Evolutionary conservation across 441 rosid species (phyloP).

Genomic region (Cnidoscolus chayamansa): DNA sequence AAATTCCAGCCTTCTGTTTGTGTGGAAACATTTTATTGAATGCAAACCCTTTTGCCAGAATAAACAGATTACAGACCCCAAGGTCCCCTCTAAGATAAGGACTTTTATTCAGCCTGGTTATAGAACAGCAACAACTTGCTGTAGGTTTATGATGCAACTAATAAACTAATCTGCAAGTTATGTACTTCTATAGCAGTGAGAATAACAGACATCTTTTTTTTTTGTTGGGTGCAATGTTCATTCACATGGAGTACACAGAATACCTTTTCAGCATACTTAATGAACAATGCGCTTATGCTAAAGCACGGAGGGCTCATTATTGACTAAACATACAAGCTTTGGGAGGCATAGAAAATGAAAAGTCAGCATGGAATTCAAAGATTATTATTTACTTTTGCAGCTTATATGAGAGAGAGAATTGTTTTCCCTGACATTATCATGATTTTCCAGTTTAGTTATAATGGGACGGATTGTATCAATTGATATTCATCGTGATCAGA

Average conservation of each 20-base stretch:
- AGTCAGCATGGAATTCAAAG: conserved; percentile 2
- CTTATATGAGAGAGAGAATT: background rate
- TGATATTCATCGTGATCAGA: background rate
- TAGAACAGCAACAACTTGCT: background rate
- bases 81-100: background rate
- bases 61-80: background rate
- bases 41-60: background rate
- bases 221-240: background rate
- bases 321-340: background rate
- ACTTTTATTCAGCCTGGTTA: background rate
- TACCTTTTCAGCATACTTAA: background rate
- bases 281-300: conserved; percentile 2
- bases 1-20: conserved; percentile 4
- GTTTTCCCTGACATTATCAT: background rate
- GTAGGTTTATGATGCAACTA: background rate
- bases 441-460: background rate
- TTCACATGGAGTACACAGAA: background rate
- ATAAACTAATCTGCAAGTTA: background rate
- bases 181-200: background rate
- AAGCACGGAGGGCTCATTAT: background rate
- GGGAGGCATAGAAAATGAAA: background rate
- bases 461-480: background rate
- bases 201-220: background rate
- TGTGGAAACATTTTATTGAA: background rate
- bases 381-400: background rate